Conservation (phyloP, 352 stramenopile genomes). For the Globisporangium lucens region DNA sequence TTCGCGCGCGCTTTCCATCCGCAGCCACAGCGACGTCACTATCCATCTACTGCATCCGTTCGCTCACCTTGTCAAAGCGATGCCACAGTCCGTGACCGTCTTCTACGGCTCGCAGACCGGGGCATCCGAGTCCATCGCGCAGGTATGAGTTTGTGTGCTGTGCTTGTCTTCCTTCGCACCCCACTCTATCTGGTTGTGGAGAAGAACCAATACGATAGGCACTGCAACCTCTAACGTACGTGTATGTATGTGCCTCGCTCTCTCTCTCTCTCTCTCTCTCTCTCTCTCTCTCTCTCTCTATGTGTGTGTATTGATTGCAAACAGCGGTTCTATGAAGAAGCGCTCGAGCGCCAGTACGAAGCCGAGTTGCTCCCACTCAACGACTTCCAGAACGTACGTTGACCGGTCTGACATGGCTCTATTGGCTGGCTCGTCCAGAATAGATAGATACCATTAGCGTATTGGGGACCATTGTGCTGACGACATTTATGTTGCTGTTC, state of each 20-base stretch:
- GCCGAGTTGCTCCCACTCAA: conserved; percentile 55
- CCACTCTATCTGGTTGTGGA: not conserved
- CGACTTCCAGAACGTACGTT: conserved; percentile 62
- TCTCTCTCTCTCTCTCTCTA: not conserved
- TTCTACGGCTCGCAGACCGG: conserved; percentile 90
- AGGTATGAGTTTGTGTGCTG: conserved; percentile 31
- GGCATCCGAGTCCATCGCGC: conserved; percentile 80
- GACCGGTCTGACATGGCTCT: not conserved
- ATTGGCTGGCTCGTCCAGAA: no score
- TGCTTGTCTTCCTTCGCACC: not conserved
- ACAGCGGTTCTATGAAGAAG: conserved; percentile 68
- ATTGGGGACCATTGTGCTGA: not conserved
- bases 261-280: not conserved
- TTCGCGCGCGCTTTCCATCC: not conserved
- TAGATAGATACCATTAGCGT: not conserved
- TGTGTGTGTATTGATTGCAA: not conserved
- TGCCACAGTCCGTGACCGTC: conserved; percentile 38
- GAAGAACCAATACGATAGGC: not conserved
- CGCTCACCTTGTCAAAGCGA: not conserved
- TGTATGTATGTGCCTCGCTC: not conserved
- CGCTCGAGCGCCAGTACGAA: conserved; percentile 50
- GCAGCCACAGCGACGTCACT: not conserved
- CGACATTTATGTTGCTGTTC: not conserved
- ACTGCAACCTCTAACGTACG: not conserved
- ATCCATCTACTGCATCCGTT: not conserved